phyloP scores from a whole-genome alignment of 805 yeast genomes.

The Pichia membranifaciens region DNA sequence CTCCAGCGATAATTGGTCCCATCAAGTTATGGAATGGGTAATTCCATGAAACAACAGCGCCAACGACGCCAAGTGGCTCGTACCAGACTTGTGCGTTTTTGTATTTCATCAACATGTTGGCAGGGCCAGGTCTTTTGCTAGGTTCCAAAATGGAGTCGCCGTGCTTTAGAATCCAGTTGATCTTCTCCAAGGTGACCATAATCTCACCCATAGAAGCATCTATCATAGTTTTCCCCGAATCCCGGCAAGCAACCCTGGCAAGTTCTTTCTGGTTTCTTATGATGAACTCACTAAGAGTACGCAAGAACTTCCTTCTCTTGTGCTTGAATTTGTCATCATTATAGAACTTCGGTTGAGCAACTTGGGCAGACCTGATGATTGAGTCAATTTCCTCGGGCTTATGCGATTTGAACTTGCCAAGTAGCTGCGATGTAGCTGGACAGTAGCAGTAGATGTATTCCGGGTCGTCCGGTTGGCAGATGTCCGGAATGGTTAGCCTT shows the following conservation, averaged over 20 bases:
- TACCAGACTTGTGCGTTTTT: constrained; percentile 91
- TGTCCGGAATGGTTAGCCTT: constrained; percentile 58
- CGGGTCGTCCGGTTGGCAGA: constrained; percentile 58
- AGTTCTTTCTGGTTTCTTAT: constrained; percentile 77
- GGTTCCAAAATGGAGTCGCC: constrained; percentile 70
- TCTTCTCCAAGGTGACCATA: constrained; percentile 87
- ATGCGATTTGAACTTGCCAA: constrained; percentile 66
- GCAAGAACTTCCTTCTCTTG: constrained; percentile 65
- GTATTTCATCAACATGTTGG: constrained; percentile 78
- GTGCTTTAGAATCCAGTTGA: constrained; percentile 81
- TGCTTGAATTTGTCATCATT: constrained; percentile 44
- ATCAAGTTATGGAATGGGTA: constrained; percentile 92
- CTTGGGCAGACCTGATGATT: constrained; percentile 45
- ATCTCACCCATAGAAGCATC: constrained; percentile 97
- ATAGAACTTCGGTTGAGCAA: constrained; percentile 50
- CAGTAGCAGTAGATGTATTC: constrained; percentile 75
- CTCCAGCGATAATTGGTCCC: constrained; percentile 86
- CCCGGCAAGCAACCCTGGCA: constrained; percentile 92
- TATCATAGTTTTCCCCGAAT: constrained; percentile 91
- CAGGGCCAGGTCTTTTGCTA: constrained; percentile 79
- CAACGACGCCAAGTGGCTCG: constrained; percentile 85
- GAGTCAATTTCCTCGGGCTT: constrained; percentile 66
- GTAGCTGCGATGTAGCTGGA: constrained; percentile 91
- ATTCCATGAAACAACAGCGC: constrained; percentile 94
- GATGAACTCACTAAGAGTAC: constrained; percentile 66